Percentiles rank a stretch among this genome's conserved stretches.
Evolutionary conservation across 1,139 yeast species (phyloP).

Genomic region (Kluyveromyces sp.): DNA sequence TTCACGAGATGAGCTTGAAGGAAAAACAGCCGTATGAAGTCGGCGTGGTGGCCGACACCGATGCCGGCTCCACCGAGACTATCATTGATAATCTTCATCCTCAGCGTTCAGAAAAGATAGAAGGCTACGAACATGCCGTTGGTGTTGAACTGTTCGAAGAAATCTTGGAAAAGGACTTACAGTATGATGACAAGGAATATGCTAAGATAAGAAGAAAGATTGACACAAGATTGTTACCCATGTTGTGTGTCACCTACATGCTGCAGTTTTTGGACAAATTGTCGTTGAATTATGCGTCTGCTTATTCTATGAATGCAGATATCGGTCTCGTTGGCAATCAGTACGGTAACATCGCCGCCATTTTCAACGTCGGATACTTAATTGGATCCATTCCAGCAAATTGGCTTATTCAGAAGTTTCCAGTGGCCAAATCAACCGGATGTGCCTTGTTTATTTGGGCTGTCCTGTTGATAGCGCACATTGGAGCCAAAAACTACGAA

Average conservation of each 20-base stretch:
- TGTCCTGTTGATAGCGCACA: slow-evolving; percentile 37
- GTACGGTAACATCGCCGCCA: slow-evolving; percentile 34
- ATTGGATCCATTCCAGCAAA: slow-evolving; percentile 42
- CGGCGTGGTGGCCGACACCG: background rate
- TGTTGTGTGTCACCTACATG: slow-evolving; percentile 36
- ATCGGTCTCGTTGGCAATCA: slow-evolving; percentile 15
- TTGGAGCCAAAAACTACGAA: slow-evolving; percentile 36
- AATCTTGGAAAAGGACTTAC: slow-evolving; percentile 11
- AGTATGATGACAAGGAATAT: slow-evolving; percentile 14
- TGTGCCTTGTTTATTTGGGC: slow-evolving; percentile 39
- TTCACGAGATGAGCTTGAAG: background rate
- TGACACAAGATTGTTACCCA: slow-evolving; percentile 34
- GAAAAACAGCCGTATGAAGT: slow-evolving; percentile 1
- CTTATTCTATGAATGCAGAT: slow-evolving; percentile 30
- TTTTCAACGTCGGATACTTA: slow-evolving; percentile 46
- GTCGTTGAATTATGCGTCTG: slow-evolving; percentile 36
- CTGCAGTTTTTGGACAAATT: slow-evolving; percentile 38
- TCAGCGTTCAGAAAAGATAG: background rate
- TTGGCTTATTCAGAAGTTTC: slow-evolving; percentile 42
- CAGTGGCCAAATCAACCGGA: slow-evolving; percentile 42
- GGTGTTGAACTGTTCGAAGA: slow-evolving; percentile 17
- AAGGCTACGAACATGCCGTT: slow-evolving; percentile 11
- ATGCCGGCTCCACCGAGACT: background rate
- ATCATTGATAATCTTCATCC: background rate
- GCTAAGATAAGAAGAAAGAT: slow-evolving; percentile 16